Conservation (phyloP, 1,284 basidiomycete species). For the Puccinia coronata region DNA sequence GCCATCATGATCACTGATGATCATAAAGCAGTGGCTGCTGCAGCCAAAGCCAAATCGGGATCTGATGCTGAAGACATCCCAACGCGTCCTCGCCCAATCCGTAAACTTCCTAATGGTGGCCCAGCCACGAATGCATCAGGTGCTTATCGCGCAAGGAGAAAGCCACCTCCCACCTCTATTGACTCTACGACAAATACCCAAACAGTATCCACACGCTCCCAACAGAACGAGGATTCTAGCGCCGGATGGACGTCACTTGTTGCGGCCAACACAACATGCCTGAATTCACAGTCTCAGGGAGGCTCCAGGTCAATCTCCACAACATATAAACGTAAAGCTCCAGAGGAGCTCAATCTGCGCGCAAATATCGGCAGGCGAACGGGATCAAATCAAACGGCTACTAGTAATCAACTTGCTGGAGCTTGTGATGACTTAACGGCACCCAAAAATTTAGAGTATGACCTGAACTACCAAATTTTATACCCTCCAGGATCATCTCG, state of each 20-base stretch:
- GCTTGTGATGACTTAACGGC: background rate
- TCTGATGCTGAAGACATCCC: constrained; percentile 37
- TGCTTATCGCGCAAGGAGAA: constrained; percentile 54
- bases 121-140: constrained; percentile 41
- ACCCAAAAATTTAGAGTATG: background rate
- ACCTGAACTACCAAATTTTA: background rate
- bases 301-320: constrained; percentile 5
- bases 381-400: constrained; percentile 21
- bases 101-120: constrained; percentile 51
- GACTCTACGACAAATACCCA: constrained; percentile 2
- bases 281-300: background rate
- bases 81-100: constrained; percentile 24
- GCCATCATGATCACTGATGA: constrained; percentile 99
- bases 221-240: background rate
- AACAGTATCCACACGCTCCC: background rate
- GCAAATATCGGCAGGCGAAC: constrained; percentile 12
- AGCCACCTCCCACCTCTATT: constrained; percentile 51
- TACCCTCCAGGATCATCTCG: constrained; percentile 1
- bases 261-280: background rate
- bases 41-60: constrained; percentile 49
- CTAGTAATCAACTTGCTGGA: background rate
- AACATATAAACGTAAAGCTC: constrained; percentile 41
- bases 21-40: constrained; percentile 75
- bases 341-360: constrained; percentile 36
- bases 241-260: background rate